Evolutionary conservation across 345 rosid genomes (phyloP).

Genomic region (Capsella bursapastoris): DNA sequence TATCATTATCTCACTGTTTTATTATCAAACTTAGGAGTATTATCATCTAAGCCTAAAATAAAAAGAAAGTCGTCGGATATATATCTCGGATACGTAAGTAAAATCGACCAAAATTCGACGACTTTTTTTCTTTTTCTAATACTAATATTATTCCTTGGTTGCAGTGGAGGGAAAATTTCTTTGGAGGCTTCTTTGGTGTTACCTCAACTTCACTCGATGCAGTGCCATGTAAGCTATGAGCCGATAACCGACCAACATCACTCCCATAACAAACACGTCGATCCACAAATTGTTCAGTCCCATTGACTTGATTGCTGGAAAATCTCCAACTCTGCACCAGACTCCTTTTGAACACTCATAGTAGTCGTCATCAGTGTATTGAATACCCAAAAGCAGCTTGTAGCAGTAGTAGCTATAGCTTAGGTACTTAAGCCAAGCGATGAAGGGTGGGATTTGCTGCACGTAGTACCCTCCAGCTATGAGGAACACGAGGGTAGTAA

Average conservation of each 20-base stretch:
- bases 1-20: conserved; percentile 38
- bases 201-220: conserved; percentile 72
- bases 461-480: conserved; percentile 96
- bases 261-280: conserved; percentile 84
- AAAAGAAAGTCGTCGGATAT: conserved; percentile 45
- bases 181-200: conserved; percentile 35
- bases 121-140: conserved; percentile 42
- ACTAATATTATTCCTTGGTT: conserved; percentile 57
- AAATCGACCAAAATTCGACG: conserved; percentile 49
- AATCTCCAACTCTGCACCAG: conserved; percentile 81
- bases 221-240: conserved; percentile 83
- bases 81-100: conserved; percentile 43
- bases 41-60: conserved; percentile 36
- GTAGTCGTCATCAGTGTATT: conserved; percentile 69
- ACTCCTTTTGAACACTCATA: conserved; percentile 82
- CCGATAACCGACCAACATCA: conserved; percentile 93
- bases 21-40: conserved; percentile 41
- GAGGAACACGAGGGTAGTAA: conserved; percentile 93
- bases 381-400: conserved; percentile 95
- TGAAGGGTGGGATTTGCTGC: conserved; percentile 93
- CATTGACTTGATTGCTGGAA: conserved; percentile 82
- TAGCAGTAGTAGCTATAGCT: conserved; percentile 98
- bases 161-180: conserved; percentile 45
- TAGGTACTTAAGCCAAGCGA: conserved; percentile 93
- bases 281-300: conserved; percentile 82